phyloP scores from a whole-genome alignment of 176 grass and related monocot species.

The Phyllostachys edulis region DNA sequence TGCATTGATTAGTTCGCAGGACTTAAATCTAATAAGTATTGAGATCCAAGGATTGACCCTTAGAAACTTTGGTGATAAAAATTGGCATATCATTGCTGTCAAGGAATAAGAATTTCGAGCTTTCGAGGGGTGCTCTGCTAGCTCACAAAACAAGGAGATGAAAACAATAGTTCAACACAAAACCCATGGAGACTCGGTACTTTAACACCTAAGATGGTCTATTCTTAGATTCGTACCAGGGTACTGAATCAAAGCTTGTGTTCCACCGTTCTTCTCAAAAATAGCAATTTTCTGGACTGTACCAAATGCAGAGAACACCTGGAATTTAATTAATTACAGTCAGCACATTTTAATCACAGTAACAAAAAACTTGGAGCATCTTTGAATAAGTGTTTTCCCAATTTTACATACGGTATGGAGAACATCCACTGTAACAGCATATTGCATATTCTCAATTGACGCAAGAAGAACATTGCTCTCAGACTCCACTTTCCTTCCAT shows the following conservation, averaged over 20 bases:
- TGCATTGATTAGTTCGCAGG: neutral
- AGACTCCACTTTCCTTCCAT: slow-evolving; percentile 75
- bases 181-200: neutral
- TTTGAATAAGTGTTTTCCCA: neutral
- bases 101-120: neutral
- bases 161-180: neutral
- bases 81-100: neutral
- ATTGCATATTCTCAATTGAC: slow-evolving; percentile 94
- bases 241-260: slow-evolving; percentile 93
- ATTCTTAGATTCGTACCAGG: slow-evolving; percentile 54
- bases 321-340: slow-evolving; percentile 39
- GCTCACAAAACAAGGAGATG: neutral
- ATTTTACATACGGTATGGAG: slow-evolving; percentile 77
- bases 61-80: neutral
- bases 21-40: neutral
- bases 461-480: slow-evolving; percentile 96
- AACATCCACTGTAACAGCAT: slow-evolving; percentile 87
- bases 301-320: slow-evolving; percentile 95
- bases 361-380: neutral
- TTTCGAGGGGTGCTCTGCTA: neutral
- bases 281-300: slow-evolving; percentile 96
- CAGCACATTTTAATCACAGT: neutral
- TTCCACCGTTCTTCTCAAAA: slow-evolving; percentile 92
- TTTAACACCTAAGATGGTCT: slow-evolving; percentile 13
- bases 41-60: neutral